Base-by-base conservation (phyloP, 345 rosid species). In the Citrus medica region DNA sequence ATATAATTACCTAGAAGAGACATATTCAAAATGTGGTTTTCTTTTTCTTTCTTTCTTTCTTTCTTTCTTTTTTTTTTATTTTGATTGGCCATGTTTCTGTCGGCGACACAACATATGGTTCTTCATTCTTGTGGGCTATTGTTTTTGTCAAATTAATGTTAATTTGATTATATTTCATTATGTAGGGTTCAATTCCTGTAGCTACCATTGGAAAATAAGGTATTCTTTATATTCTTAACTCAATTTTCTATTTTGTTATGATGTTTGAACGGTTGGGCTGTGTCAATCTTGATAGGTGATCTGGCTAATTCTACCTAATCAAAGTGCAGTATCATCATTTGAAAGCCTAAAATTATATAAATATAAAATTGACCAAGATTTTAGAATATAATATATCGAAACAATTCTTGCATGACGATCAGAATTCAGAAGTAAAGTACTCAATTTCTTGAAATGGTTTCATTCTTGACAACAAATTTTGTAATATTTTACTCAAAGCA, bases 221-320 rank as follows among this genome's bases (percentile, higher is more conserved):
- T 46, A 46, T 46, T 46, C 51, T 46, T 46, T 46, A 16, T 3
- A 42, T 12, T 12, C 48, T 42, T 3, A 10, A 42, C 59, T 48
- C 60, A 53, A 53, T 69, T 28, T 21, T 27, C 73, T 8, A 25
- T 24, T 28, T 48, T 48, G 19, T 6, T 68, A n/a, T 27, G 14
- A 53, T 69, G 22, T 48, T 70, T 13, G 6, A 10, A 55, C 21
- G 75, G 75, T 71, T 71, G 48, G 63, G 42, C 28, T 32, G 75
- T 32, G 75, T 71, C 75, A 71, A 71, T 55, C 14, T 21, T 53
- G 37, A 51, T 3, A 48, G 38, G 60, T 48, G 37, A 48, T 48
- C n/a, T 48, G 9, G 59, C 68, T 69, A 69, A 25, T 16, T 69
- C 73, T 46, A 70, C 74, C 74, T 48, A 70, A 70, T 42, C 27